A percentile compares a stretch with the other conserved stretches of the same genome.
phyloP scores from a whole-genome alignment of 2,329 filamentous ascomycete species.

The Nothophaeocryptopus gaeumannii region DNA sequence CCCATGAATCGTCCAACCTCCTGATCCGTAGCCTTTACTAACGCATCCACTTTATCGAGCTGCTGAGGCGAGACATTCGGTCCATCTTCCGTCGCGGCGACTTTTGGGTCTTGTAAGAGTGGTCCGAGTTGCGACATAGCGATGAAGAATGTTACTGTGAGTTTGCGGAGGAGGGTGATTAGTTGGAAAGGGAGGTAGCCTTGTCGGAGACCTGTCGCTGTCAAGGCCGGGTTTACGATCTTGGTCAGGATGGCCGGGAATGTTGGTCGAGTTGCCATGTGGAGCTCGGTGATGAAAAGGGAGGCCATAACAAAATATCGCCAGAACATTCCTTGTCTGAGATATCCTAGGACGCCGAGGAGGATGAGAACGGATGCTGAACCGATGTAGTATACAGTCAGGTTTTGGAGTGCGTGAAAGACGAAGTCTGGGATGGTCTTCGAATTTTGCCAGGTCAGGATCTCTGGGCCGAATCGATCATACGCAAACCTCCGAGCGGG shows the following conservation, averaged over 20 bases:
- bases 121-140: conserved; percentile 79
- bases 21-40: conserved; percentile 60
- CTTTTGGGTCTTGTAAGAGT: conserved; percentile 48
- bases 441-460: conserved; percentile 64
- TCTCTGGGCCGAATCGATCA: conserved; percentile 77
- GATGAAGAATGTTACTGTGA: conserved; percentile 76
- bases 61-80: conserved; percentile 54
- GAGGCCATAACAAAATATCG: conserved; percentile 52
- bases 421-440: conserved; percentile 71
- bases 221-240: conserved; percentile 49
- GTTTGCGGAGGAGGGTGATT: conserved; percentile 69
- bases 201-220: conserved; percentile 45
- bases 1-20: conserved; percentile 70
- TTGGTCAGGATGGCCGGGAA: conserved; percentile 44
- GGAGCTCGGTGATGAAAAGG: conserved; percentile 57
- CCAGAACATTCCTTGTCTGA: conserved; percentile 63
- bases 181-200: conserved; percentile 83
- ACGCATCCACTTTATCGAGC: conserved; percentile 63
- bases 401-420: conserved; percentile 59
- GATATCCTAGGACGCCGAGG: conserved; percentile 63
- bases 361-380: conserved; percentile 59
- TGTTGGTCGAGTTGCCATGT: conserved; percentile 54
- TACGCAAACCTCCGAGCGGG: conserved; percentile 79
- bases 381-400: conserved; percentile 60
- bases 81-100: conserved; percentile 15